Evolutionary conservation across 148 eudicot species (phyloP).

Genomic region (Oxyria digyna): DNA sequence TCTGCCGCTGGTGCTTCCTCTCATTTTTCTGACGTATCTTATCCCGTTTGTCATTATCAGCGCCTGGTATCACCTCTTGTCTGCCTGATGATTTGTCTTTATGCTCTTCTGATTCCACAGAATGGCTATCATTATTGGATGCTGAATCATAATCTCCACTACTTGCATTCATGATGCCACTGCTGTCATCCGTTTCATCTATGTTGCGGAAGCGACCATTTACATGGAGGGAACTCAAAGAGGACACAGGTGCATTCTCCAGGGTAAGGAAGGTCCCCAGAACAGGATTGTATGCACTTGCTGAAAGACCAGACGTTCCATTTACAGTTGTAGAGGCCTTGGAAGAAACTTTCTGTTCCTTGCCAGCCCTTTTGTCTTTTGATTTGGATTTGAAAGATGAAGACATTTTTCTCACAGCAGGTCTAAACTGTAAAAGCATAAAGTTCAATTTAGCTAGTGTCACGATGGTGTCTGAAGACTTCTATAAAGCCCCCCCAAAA

Average conservation of each 20-base stretch:
- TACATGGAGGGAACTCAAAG: constrained; percentile 36
- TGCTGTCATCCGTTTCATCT: constrained; percentile 74
- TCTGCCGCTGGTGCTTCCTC: constrained; percentile 96
- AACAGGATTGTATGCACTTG: constrained; percentile 85
- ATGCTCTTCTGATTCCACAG: constrained; percentile 94
- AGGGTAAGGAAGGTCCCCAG: constrained; percentile 74
- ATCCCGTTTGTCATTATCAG: constrained; percentile 85
- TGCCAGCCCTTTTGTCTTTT: constrained; percentile 63
- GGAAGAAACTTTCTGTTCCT: constrained; percentile 63
- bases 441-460: not conserved
- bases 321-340: constrained; percentile 44
- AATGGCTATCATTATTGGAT: constrained; percentile 80
- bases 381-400: constrained; percentile 68
- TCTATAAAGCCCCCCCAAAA: not conserved
- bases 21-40: constrained; percentile 92
- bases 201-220: constrained; percentile 79
- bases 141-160: constrained; percentile 67
- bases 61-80: constrained; percentile 63
- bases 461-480: not conserved
- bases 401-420: constrained; percentile 40
- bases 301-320: constrained; percentile 33
- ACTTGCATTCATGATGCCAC: constrained; percentile 46
- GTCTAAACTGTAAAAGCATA: not conserved
- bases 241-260: constrained; percentile 45
- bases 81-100: constrained; percentile 63